phyloP scores from a whole-genome alignment of 176 grass and related monocot species.

The Cymbopogon citratus region DNA sequence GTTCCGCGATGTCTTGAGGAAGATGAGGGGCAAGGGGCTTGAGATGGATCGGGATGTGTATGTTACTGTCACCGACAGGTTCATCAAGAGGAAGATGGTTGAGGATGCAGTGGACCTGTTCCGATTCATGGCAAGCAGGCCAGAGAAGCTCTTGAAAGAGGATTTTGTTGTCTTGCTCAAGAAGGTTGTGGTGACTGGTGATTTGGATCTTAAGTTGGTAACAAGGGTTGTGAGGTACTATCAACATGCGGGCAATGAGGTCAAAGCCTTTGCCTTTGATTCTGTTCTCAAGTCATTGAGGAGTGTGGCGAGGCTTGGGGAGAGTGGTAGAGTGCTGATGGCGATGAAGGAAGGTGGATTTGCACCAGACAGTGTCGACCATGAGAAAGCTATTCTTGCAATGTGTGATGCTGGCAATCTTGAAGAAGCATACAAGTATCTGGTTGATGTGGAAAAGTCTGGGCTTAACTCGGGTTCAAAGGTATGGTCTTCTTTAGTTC shows the following conservation, averaged over 20 bases:
- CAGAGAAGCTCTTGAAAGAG: constrained; percentile 20
- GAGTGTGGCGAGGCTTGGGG: constrained; percentile 63
- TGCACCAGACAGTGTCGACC: constrained; percentile 35
- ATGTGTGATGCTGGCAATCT: constrained; percentile 52
- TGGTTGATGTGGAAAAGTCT: constrained; percentile 37
- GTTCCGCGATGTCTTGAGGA: constrained; percentile 49
- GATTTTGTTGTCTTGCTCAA: constrained; percentile 55
- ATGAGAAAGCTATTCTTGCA: constrained; percentile 53
- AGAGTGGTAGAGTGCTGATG: constrained; percentile 62
- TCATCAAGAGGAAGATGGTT: constrained; percentile 51
- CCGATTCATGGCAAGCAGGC: constrained; percentile 38
- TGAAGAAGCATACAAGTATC: constrained; percentile 45
- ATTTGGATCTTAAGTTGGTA: constrained; percentile 55
- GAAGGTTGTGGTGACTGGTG: constrained; percentile 52
- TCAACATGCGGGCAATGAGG: constrained; percentile 40
- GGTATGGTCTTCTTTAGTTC: constrained; percentile 47
- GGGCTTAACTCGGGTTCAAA: constrained; percentile 52
- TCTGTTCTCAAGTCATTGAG: constrained; percentile 56
- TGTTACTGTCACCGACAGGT: constrained; percentile 35
- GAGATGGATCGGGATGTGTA: constrained; percentile 60
- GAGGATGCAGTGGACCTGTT: constrained; percentile 50
- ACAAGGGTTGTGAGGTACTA: constrained; percentile 43
- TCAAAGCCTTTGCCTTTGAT: constrained; percentile 39
- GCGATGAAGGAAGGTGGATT: constrained; percentile 78
- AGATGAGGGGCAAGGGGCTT: constrained; percentile 43